These are phyloP conservation scores for Bacterosira constricta DNA, from an alignment of 108 stramenopile genomes.

Conservation along the genomic window DNA sequence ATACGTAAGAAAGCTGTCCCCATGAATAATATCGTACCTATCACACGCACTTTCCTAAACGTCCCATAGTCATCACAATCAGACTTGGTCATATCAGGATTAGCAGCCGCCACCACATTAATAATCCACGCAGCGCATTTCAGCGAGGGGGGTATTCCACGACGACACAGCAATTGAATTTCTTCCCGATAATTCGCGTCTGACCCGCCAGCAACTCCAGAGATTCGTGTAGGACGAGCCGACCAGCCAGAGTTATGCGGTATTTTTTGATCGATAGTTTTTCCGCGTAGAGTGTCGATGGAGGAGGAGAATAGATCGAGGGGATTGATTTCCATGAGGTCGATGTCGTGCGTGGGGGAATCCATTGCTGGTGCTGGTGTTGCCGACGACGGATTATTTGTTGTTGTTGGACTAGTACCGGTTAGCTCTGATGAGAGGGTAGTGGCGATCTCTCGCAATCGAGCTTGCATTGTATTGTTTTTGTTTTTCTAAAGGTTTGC, in stretches of 20 bases:
- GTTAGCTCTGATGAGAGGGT: no score
- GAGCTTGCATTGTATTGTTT: no score
- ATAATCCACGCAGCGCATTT: slow-evolving; percentile 46
- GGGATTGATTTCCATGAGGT: slow-evolving; percentile 26
- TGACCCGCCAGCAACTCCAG: background rate
- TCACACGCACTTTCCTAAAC: slow-evolving; percentile 60
- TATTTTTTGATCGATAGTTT: slow-evolving; percentile 21
- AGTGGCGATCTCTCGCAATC: no score
- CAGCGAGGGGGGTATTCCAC: slow-evolving; percentile 44
- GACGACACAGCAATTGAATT: slow-evolving; percentile 21
- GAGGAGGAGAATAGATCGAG: slow-evolving; percentile 40
- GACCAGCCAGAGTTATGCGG: slow-evolving; percentile 29
- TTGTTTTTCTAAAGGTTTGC: no score
- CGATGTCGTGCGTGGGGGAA: slow-evolving; percentile 4
- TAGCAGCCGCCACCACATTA: slow-evolving; percentile 37
- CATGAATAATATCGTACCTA: slow-evolving; percentile 58
- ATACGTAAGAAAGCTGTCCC: no score
- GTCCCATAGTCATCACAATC: slow-evolving; percentile 45
- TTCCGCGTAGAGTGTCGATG: slow-evolving; percentile 24
- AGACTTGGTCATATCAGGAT: slow-evolving; percentile 14
- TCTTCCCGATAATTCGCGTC: slow-evolving; percentile 10
- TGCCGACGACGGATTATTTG: no score
- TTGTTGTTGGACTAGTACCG: no score
- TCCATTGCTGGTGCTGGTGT: background rate
- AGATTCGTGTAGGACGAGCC: slow-evolving; percentile 6